Conservation (phyloP, 208 protist species). For the Blastocrithidia nonstop region DNA sequence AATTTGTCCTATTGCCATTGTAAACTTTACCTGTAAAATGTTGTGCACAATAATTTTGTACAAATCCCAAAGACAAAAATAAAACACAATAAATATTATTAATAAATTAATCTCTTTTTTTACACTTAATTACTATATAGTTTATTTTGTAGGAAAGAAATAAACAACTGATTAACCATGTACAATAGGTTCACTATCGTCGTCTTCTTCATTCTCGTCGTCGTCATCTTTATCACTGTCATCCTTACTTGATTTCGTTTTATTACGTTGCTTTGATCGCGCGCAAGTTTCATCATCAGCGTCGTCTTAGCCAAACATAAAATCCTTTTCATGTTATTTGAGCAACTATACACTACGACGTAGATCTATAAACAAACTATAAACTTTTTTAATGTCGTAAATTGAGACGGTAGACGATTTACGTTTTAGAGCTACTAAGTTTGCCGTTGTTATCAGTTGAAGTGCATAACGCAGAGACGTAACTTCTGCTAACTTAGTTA, state of each 20-base stretch:
- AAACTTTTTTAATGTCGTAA: conserved; percentile 94
- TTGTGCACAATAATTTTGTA: too few relatives aligned
- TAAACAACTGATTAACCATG: background rate
- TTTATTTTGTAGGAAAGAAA: background rate
- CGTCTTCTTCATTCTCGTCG: conserved; percentile 7
- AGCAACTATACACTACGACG: conserved; percentile 82
- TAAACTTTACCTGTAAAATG: too few relatives aligned
- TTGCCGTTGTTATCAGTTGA: conserved; percentile 97
- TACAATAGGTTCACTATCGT: background rate
- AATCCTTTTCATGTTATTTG: conserved; percentile 84
- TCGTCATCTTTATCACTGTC: conserved; percentile 3
- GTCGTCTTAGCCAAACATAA: conserved; percentile 84
- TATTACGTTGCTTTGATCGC: conserved; percentile 9
- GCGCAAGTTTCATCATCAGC: conserved; percentile 44
- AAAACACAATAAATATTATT: background rate
- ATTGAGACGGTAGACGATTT: conserved; percentile 88
- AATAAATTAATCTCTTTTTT: background rate
- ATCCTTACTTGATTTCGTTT: too few relatives aligned
- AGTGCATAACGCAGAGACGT: conserved; percentile 99
- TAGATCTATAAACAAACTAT: conserved; percentile 97
- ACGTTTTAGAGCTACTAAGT: conserved; percentile 91
- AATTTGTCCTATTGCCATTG: too few relatives aligned
- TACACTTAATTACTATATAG: background rate
- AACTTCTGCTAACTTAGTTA: conserved; percentile 92
- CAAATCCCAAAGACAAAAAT: background rate